Conservation (phyloP, 139 green algal genomes). For the Diplosphaera chodatii region DNA sequence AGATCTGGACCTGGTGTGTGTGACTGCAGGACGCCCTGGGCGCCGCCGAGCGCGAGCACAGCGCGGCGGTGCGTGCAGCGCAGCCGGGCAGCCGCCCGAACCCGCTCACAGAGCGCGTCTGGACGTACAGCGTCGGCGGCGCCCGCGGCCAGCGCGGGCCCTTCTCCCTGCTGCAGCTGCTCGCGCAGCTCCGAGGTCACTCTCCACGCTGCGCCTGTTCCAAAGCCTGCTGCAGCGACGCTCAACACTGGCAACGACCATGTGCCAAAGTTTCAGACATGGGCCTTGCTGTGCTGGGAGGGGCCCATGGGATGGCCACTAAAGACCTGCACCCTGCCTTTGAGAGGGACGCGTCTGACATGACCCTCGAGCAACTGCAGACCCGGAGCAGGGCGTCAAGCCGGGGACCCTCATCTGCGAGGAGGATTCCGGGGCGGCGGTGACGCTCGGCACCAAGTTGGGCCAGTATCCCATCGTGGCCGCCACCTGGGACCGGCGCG, state of each 20-base stretch:
- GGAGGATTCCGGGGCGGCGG: background rate
- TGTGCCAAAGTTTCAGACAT: too few species aligned
- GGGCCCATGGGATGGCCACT: too few species aligned
- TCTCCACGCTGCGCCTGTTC: too few species aligned
- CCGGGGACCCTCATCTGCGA: background rate
- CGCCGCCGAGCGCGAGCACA: background rate
- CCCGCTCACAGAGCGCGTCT: background rate
- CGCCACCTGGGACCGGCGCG: background rate
- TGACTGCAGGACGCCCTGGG: background rate
- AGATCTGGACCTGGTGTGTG: too few species aligned
- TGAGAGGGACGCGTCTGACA: too few species aligned
- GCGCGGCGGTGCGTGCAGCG: background rate
- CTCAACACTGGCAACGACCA: too few species aligned
- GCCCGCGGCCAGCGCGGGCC: too few species aligned
- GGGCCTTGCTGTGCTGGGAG: too few species aligned
- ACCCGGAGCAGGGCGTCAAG: background rate
- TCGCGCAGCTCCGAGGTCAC: background rate
- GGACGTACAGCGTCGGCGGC: background rate
- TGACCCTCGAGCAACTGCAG: background rate
- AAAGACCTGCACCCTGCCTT: too few species aligned
- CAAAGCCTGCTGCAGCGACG: too few species aligned
- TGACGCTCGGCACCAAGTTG: background rate
- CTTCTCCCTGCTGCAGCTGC: background rate
- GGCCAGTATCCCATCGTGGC: background rate
- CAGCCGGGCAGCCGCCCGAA: background rate